Base-by-base conservation (phyloP, 2,329 filamentous ascomycete species). In the Teratosphaeria destructans region DNA sequence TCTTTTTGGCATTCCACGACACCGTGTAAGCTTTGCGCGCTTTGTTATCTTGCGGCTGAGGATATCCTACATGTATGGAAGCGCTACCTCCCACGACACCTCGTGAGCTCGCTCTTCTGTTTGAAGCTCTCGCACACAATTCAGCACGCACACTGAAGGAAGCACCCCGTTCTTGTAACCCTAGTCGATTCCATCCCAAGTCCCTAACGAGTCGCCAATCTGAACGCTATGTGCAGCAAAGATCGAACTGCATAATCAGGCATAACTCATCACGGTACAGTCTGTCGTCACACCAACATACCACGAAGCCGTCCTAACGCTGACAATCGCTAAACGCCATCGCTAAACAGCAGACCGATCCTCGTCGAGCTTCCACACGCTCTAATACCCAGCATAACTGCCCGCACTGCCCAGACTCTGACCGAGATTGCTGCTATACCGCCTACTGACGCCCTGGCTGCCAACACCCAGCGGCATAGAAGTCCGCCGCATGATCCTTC, bases 391-490 rank as follows among this genome's bases (percentile, higher is more conserved):
- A 19, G 43, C 43, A 43, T 57, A 62, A 34, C 67, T 69, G 2
- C 65, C 67, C 52, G 67, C 64, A 60, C 67, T 71, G 6, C 71
- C 70, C 43, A 72, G 63, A 54, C 69, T 72, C 61, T 73, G 71
- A 3, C 76, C 77, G 32, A 79, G 60, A 61, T 79, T 79, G 34
- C 76, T 77, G 60, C 76, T 78, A 58, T 75, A 72, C 27, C 76
- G 63, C 55, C 77, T 67, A 54, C 75, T 70, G 54, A 79, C 77
- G 0, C 76, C 76, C 12, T 69, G 59, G 1, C 55, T 63, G 4
- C 76, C 76, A 75, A 78, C 77, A 1, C 77, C 77, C 37, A 79
- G 71, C 0, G 77, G 77, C 34, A 77, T 73, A 1, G 74, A 77
- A 3, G 73, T 74, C 54, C 70, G 71, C 59, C 76, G 71, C 58